Percentiles rank a stretch among this genome's conserved stretches.
These are phyloP conservation scores for Tremella yokohamensis DNA, from an alignment of 768 basidiomycete species.

Conservation along the genomic window DNA sequence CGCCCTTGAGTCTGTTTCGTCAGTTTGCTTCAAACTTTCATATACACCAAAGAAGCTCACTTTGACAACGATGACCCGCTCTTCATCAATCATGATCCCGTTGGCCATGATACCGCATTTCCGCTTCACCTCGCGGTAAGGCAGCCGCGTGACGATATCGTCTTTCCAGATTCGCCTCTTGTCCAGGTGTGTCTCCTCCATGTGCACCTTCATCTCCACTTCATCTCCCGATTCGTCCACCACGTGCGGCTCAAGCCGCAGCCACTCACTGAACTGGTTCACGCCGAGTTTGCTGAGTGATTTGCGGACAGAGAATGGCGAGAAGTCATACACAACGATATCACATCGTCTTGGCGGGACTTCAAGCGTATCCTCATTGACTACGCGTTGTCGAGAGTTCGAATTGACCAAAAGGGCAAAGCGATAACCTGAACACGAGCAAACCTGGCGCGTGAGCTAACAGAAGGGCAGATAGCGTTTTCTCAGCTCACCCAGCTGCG, in stretches of 20 bases:
- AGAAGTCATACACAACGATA: slow-evolving; percentile 36
- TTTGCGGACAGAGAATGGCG: slow-evolving; percentile 29
- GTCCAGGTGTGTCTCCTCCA: slow-evolving; percentile 15
- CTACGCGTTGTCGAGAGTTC: neutral
- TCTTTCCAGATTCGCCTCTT: slow-evolving; percentile 30
- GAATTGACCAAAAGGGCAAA: slow-evolving; percentile 34
- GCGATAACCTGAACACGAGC: slow-evolving; percentile 45
- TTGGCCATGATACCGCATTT: slow-evolving; percentile 30
- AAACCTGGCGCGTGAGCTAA: slow-evolving; percentile 26
- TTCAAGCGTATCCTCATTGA: slow-evolving; percentile 7
- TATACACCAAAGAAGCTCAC: slow-evolving; percentile 25
- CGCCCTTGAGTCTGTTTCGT: slow-evolving; percentile 21
- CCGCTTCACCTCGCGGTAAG: slow-evolving; percentile 25
- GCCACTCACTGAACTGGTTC: neutral
- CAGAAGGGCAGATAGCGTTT: neutral
- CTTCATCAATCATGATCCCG: slow-evolving; percentile 48
- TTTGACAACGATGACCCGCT: slow-evolving; percentile 35
- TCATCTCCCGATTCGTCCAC: slow-evolving; percentile 5
- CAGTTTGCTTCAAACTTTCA: slow-evolving; percentile 5
- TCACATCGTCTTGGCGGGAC: slow-evolving; percentile 21
- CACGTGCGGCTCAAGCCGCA: neutral
- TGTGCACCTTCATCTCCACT: slow-evolving; percentile 11
- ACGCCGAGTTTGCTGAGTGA: slow-evolving; percentile 1
- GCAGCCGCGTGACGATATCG: slow-evolving; percentile 23
- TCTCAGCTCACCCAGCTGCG: slow-evolving; percentile 38